Conservation (phyloP, 768 basidiomycete species). For the Postia placenta region DNA sequence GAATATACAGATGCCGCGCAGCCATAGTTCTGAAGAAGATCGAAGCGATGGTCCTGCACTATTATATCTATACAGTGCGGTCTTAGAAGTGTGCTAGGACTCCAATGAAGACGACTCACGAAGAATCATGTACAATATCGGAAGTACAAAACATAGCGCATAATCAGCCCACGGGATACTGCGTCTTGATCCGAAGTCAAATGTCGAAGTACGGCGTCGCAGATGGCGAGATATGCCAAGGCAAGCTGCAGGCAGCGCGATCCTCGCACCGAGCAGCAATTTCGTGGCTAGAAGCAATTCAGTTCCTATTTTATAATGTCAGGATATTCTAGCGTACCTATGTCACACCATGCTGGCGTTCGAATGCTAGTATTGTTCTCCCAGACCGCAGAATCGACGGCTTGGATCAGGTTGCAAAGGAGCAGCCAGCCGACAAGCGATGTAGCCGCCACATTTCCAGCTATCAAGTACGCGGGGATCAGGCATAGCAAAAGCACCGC, state of each 20-base stretch:
- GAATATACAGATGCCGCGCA: constrained; percentile 27
- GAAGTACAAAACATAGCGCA: constrained; percentile 19
- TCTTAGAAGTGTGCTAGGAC: constrained; percentile 26
- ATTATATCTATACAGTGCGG: constrained; percentile 25
- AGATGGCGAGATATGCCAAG: constrained; percentile 7
- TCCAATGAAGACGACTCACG: constrained; percentile 19
- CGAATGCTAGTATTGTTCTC: constrained; percentile 38
- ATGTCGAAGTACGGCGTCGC: neutral
- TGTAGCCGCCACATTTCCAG: constrained; percentile 25
- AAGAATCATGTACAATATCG: constrained; percentile 21
- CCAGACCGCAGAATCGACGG: constrained; percentile 61
- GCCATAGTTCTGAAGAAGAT: constrained; percentile 26
- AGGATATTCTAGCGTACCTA: constrained; percentile 38
- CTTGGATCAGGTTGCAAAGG: constrained; percentile 27
- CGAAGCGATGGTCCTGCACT: constrained; percentile 32
- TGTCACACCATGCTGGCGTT: constrained; percentile 70
- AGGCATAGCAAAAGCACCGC: constrained; percentile 17
- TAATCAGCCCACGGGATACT: constrained; percentile 26
- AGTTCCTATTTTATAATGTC: neutral
- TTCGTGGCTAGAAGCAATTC: constrained; percentile 2
- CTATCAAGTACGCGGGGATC: constrained; percentile 20
- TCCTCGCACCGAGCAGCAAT: constrained; percentile 2
- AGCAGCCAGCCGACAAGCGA: constrained; percentile 28
- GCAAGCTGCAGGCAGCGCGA: constrained; percentile 3
- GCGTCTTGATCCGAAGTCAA: neutral